A percentile compares a stretch with the other conserved stretches of the same genome.
These are phyloP conservation scores for Acanthamoeba castellanii DNA, from an alignment of 208 protist genomes.

Conservation along the genomic window DNA sequence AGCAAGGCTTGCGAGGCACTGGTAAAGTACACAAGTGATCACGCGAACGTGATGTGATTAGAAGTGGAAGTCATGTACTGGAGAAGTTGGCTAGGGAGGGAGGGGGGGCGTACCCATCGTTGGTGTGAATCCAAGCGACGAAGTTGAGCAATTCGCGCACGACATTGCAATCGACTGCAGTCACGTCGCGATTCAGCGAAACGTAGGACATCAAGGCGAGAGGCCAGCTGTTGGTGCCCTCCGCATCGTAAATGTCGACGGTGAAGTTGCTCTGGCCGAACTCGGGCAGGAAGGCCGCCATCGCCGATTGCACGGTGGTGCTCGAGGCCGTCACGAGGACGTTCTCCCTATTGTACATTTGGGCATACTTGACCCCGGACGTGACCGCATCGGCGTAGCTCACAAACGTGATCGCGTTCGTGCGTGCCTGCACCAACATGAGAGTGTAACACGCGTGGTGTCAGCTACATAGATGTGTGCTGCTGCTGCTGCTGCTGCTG, in stretches of 20 bases:
- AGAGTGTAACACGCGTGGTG: no score
- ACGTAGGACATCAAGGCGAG: not conserved
- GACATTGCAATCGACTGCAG: not conserved
- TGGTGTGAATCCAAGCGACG: constrained; percentile 2
- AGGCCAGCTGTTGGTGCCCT: not conserved
- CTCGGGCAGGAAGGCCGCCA: not conserved
- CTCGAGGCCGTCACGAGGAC: not conserved
- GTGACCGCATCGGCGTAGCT: not conserved
- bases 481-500: no score
- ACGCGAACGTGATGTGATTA: no score
- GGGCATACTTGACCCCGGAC: not conserved
- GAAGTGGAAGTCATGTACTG: no score
- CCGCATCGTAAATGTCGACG: not conserved
- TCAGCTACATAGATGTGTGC: no score
- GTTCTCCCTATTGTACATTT: not conserved
- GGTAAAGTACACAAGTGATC: not conserved
- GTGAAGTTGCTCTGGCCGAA: not conserved
- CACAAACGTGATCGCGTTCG: not conserved
- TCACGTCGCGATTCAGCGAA: not conserved
- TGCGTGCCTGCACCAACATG: not conserved
- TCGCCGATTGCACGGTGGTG: not conserved
- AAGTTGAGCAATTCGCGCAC: constrained; percentile 11
- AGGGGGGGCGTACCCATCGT: constrained; percentile 1
- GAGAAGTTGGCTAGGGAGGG: no score
- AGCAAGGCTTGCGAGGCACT: not conserved